Evolutionary conservation across 2,329 filamentous ascomycete genomes (phyloP), one percentile per base, ranked within the genome.

Genomic region (Xylariaceae sp.): DNA sequence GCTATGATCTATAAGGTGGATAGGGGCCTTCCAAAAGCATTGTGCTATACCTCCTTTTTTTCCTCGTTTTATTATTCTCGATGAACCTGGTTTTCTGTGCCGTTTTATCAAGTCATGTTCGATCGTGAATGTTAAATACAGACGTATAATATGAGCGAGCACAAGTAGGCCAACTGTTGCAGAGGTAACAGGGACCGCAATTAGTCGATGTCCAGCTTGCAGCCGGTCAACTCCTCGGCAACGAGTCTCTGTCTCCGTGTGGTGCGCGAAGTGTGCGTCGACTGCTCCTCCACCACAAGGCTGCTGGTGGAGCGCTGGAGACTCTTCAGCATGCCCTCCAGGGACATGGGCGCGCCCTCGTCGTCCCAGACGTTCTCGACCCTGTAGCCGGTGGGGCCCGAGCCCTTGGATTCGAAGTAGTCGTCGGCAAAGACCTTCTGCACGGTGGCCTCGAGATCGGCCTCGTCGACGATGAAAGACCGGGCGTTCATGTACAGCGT

Each of bases 401-500:
- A 0, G 39, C 61, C 62, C 34, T 17, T 39, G 1, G 2, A 73
- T 58, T 69, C 72, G 72, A 81, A 84, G 73, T 78, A 78, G 63
- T 84, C 80, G 30, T 86, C 84, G 13, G 84, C 82, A 75, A 97
- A 99, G n/a, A 88, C 80, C 63, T 80, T 76, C 18, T 95, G 88
- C 58, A 97, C 87, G 65, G 86, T 82, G 13, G 79, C 78, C 66
- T 89, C 82, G 39, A 99, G 82, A 72, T 96, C 88, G 54, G 81
- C 77, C 72, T 96, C 92, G 23, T 82, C 87, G 15, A 91, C 87
- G 71, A 99, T 97, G 76, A 97, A 99, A 45, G 84, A 79, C 30
- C 88, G 84, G 4, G 94, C 92, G 67, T 92, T 89, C 77, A 94
- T 89, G 76, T 99, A 99, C 10, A 99, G 82, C 60, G 90, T 86